Evolutionary conservation across 768 basidiomycete genomes (phyloP).

Genomic region (Russula sp.): DNA sequence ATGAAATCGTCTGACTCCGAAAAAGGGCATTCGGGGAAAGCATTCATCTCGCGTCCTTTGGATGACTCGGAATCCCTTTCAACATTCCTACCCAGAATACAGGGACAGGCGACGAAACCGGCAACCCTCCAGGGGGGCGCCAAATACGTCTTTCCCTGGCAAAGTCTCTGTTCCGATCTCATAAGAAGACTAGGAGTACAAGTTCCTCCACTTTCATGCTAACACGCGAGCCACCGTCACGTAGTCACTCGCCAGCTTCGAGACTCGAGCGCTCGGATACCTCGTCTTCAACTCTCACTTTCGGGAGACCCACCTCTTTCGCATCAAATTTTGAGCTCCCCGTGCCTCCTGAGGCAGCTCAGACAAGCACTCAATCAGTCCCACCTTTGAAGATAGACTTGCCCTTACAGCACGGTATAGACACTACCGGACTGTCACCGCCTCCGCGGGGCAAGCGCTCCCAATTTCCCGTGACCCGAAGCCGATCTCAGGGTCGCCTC

Average conservation of each 20-base stretch:
- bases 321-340: constrained; percentile 32
- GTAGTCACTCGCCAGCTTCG: constrained; percentile 15
- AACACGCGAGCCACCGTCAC: constrained; percentile 4
- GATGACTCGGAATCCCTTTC: constrained; percentile 7
- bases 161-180: constrained; percentile 9
- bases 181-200: constrained; percentile 20
- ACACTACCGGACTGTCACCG: constrained; percentile 4
- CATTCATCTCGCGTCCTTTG: not conserved
- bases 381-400: constrained; percentile 3
- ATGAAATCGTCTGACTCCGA: constrained; percentile 37
- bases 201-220: constrained; percentile 31
- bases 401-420: not conserved
- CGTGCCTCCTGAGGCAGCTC: constrained; percentile 28
- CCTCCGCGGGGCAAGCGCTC: constrained; percentile 20
- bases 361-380: constrained; percentile 20
- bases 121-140: not conserved
- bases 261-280: constrained; percentile 10
- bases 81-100: not conserved
- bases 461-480: constrained; percentile 14
- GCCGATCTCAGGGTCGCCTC: constrained; percentile 8
- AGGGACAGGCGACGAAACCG: not conserved
- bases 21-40: not conserved
- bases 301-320: constrained; percentile 29
- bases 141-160: not conserved
- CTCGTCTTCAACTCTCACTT: not conserved